Percentiles rank a stretch among this genome's conserved stretches.
phyloP scores from a whole-genome alignment of 345 rosid genomes.

The Garcia nutans region DNA sequence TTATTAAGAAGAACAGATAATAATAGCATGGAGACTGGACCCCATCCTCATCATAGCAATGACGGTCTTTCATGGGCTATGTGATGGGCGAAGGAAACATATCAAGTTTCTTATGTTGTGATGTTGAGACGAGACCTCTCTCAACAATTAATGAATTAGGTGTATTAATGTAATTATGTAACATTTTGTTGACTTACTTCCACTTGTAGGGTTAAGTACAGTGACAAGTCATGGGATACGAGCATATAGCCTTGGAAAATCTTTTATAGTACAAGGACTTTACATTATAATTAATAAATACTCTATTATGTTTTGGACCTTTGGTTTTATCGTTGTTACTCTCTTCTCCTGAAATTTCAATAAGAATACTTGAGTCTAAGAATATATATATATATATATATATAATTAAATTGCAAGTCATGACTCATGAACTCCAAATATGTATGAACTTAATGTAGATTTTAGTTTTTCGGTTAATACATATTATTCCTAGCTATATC shows the following conservation, averaged over 20 bases:
- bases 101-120: not conserved
- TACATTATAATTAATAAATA: not conserved
- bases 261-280: not conserved
- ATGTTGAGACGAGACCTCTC: not conserved
- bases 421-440: too few relatives aligned
- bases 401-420: too few relatives aligned
- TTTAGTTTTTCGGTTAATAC: not conserved
- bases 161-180: not conserved
- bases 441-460: too few relatives aligned
- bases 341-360: too few relatives aligned
- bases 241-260: not conserved
- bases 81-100: not conserved
- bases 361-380: too few relatives aligned
- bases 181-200: slow-evolving; percentile 10
- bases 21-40: slow-evolving; percentile 16
- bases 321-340: not conserved
- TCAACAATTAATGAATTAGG: not conserved
- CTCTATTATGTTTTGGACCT: not conserved
- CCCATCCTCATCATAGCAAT: slow-evolving; percentile 12
- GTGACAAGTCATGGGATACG: slow-evolving; percentile 1
- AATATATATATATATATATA: too few relatives aligned
- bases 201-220: not conserved
- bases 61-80: not conserved
- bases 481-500: not conserved
- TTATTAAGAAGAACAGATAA: not conserved